Evolutionary conservation across 495 filamentous ascomycete genomes (phyloP).

Genomic region (Hyaloscypha variabilis): DNA sequence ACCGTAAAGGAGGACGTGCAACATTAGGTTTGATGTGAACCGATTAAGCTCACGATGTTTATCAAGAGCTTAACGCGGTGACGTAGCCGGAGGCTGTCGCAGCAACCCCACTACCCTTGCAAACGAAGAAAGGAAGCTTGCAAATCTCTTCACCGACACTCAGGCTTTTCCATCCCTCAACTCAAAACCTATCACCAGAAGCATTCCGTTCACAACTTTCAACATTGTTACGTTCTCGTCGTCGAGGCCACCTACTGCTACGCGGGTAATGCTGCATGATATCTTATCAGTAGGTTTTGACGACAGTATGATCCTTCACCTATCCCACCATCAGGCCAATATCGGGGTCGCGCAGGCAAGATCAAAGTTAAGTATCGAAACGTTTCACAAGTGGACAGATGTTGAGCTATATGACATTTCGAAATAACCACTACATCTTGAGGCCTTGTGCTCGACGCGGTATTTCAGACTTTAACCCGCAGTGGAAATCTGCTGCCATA

Average conservation of each 20-base stretch:
- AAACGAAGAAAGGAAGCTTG: neutral
- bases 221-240: neutral
- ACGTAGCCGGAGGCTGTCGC: neutral
- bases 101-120: neutral
- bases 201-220: neutral
- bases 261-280: neutral
- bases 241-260: neutral
- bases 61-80: neutral
- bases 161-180: neutral
- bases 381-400: conserved; percentile 25
- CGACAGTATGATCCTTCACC: too few species aligned
- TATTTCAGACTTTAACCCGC: conserved; percentile 61
- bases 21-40: neutral
- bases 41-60: neutral
- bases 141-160: neutral
- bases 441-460: conserved; percentile 57
- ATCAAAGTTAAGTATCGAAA: conserved; percentile 17
- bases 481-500: conserved; percentile 40
- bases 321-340: neutral
- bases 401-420: conserved; percentile 30
- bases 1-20: neutral
- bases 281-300: neutral
- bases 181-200: neutral
- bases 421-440: conserved; percentile 18
- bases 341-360: neutral